These are phyloP conservation scores for Tylopilus rubrobrunneus DNA, from an alignment of 768 basidiomycete species.

Conservation along the genomic window DNA sequence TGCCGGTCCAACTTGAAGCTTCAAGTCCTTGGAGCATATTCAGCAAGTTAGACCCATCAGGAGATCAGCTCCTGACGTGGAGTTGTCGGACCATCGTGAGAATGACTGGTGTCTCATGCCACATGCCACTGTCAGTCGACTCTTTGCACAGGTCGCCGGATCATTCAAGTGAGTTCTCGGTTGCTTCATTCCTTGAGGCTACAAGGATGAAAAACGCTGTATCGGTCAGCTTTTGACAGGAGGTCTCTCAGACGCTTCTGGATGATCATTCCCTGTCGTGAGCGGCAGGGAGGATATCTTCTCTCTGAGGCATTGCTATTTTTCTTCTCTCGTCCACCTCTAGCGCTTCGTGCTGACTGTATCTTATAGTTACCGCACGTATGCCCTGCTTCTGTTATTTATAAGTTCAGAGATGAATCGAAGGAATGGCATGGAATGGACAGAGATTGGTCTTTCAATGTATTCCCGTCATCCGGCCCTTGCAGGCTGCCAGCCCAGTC, in stretches of 20 bases:
- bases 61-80: too few relatives aligned
- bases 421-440: background rate
- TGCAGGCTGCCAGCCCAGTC: background rate
- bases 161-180: constrained; percentile 6
- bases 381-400: background rate
- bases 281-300: constrained; percentile 26
- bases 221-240: constrained; percentile 22
- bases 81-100: background rate
- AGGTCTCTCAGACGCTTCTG: constrained; percentile 28
- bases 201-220: constrained; percentile 22
- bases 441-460: background rate
- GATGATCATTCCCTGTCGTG: constrained; percentile 21
- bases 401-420: background rate
- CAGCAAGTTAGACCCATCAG: background rate
- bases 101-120: background rate
- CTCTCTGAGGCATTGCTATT: constrained; percentile 28
- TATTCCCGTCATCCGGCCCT: background rate
- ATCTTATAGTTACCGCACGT: background rate
- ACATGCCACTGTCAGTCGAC: background rate
- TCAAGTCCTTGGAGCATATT: too few relatives aligned
- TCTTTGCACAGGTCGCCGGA: background rate
- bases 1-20: too few relatives aligned
- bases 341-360: constrained; percentile 9
- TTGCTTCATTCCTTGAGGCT: background rate
- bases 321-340: background rate